Evolutionary conservation across 225 moss, liverwort and hornwort species (phyloP).

Genomic region (Pseudoscleropodium purum): DNA sequence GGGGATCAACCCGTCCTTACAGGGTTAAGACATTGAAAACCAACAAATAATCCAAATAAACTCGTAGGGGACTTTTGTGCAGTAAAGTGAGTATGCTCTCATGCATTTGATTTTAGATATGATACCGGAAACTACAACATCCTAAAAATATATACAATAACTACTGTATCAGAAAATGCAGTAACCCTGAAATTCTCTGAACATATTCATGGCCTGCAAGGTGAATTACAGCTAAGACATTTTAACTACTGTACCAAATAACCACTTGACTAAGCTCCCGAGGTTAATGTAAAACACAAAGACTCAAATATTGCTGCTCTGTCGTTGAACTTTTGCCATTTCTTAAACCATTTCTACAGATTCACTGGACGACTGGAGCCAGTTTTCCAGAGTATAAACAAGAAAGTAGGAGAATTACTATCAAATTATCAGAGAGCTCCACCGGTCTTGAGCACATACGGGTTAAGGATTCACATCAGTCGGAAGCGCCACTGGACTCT

Average conservation of each 20-base stretch:
- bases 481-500: neutral
- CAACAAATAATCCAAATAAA: neutral
- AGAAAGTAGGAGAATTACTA: neutral
- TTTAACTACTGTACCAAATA: neutral
- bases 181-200: neutral
- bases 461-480: neutral
- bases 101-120: neutral
- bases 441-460: neutral
- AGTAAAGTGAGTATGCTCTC: neutral
- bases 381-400: neutral
- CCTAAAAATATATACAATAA: neutral
- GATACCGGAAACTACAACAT: neutral
- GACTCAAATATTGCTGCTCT: neutral
- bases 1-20: no score
- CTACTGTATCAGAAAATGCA: neutral
- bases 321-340: neutral
- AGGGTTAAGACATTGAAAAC: neutral
- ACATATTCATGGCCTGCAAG: neutral
- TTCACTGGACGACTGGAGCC: neutral
- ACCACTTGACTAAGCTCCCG: neutral
- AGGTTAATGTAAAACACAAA: neutral
- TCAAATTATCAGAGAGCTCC: neutral
- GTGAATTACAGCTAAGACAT: neutral
- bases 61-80: neutral
- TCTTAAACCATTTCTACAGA: neutral